These are phyloP conservation scores for Phanerochaete carnosa DNA, from an alignment of 768 basidiomycete species.

Conservation along the genomic window DNA sequence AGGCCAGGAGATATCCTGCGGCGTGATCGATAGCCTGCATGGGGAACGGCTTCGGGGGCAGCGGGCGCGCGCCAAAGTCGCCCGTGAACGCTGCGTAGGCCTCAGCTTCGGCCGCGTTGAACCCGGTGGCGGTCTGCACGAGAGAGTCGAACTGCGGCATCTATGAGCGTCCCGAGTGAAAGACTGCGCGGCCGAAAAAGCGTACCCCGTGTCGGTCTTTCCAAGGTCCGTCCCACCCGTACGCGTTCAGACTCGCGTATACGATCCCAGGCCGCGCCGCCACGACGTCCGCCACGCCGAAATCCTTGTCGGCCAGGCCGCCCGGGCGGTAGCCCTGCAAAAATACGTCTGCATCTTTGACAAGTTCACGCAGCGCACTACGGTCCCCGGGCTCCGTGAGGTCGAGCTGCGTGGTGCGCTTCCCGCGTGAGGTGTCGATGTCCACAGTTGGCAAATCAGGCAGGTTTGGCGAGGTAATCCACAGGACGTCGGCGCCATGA, in stretches of 20 bases:
- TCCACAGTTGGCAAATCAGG: constrained; percentile 51
- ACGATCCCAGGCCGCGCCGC: constrained; percentile 43
- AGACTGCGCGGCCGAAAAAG: background rate
- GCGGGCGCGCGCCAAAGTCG: constrained; percentile 8
- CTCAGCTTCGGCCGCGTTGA: constrained; percentile 54
- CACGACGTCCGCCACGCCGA: constrained; percentile 40
- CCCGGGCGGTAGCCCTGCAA: constrained; percentile 59
- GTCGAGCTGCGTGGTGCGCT: constrained; percentile 60
- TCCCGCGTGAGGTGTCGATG: constrained; percentile 58
- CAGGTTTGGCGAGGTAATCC: constrained; percentile 52
- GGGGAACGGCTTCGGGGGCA: constrained; percentile 38
- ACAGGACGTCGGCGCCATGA: constrained; percentile 55
- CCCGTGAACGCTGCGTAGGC: constrained; percentile 37
- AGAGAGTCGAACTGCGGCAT: constrained; percentile 55
- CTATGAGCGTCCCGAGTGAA: background rate
- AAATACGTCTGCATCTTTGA: constrained; percentile 50
- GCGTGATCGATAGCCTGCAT: constrained; percentile 61
- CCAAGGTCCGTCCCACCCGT: constrained; percentile 60
- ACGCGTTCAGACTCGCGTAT: constrained; percentile 51
- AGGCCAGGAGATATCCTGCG: constrained; percentile 55
- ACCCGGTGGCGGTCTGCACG: constrained; percentile 59
- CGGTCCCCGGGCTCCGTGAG: constrained; percentile 33
- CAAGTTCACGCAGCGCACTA: constrained; percentile 33
- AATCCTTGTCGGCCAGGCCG: constrained; percentile 44
- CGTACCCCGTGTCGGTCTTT: constrained; percentile 47